phyloP scores from a whole-genome alignment of 441 rosid species.

The Corymbia calophylla region DNA sequence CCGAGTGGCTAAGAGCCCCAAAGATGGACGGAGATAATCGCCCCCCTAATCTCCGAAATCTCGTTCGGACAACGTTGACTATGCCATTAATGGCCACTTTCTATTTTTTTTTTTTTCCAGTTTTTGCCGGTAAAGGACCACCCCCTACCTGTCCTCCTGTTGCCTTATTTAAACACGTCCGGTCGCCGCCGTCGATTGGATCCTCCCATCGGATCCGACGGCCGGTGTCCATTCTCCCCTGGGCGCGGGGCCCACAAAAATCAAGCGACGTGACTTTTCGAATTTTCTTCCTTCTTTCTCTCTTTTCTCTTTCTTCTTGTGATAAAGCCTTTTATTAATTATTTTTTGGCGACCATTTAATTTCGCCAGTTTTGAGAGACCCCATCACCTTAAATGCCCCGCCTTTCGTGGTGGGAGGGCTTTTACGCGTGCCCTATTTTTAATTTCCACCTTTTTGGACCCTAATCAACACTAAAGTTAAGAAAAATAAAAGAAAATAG shows the following conservation, averaged over 20 bases:
- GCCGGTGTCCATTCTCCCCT: background rate
- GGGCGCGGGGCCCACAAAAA: background rate
- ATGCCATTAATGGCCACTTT: background rate
- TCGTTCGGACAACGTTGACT: slow-evolving; percentile 12
- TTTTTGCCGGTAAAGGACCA: background rate
- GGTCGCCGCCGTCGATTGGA: background rate
- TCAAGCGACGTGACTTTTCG: background rate
- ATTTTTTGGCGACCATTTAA: background rate
- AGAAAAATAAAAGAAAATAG: background rate
- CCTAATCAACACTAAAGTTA: background rate
- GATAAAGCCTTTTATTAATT: background rate
- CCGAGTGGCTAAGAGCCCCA: background rate
- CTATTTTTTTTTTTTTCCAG: background rate
- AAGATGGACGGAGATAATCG: background rate
- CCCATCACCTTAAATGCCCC: background rate
- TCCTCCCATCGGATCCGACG: slow-evolving; percentile 10
- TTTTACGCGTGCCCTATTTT: background rate
- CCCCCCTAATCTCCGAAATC: background rate
- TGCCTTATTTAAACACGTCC: background rate
- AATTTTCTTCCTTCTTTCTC: background rate
- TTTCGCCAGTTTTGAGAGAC: background rate
- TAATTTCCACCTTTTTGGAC: background rate
- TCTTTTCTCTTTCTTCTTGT: background rate
- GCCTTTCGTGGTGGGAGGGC: background rate
- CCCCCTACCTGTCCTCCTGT: background rate